Base-by-base conservation (phyloP, 164 flowering plant genomes). In the Annona cherimola region DNA sequence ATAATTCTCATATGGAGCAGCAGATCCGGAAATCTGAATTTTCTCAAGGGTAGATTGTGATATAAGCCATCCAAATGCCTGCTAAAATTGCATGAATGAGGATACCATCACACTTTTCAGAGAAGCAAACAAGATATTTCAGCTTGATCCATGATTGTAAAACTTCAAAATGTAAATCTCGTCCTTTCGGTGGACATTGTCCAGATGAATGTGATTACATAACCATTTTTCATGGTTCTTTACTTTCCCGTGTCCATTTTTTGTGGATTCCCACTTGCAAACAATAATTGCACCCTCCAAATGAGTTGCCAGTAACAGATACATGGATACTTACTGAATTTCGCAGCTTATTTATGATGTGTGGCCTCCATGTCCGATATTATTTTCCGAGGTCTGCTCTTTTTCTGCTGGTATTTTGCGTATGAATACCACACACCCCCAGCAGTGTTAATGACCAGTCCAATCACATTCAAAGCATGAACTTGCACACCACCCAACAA, bases 351-450 rank as follows among this genome's bases (percentile, higher is more conserved):
- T 81, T 72, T 86, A 77, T 83, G 87, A 26, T 78, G 75, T 79
- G 78, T 87, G 67, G 89, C 85, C 76, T 92, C 94, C 35, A 77
- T 79, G 73, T 90, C 97, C 1, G 88, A 67, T 1, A 80, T 67
- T 8, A 76, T 63, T 83, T 80, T 90, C 9, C 84, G 78, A 20
- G 84, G 79, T 70, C 82, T 89, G 81, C 60, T 85, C 85, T 77
- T 92, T 85, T 88, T 95, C 71, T 90, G 92, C 78, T 84, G 89
- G 79, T 90, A 95, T 77, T 95, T 95, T 60, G 98, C 96, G 70
- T 77, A 83, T 19, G 99, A 95, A 77, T 95, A 95, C 99, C 98
- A 95, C 41, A 95, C 80, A 3, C 99, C 99, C 68, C 99, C 99
- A 64, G 90, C 89, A 4, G 97, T 93, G 88, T 95, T 95, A 81